Percentiles rank a stretch among this genome's conserved stretches.
These are phyloP conservation scores for Dalechampia spathulata DNA, from an alignment of 441 rosid genomes.

Conservation along the genomic window DNA sequence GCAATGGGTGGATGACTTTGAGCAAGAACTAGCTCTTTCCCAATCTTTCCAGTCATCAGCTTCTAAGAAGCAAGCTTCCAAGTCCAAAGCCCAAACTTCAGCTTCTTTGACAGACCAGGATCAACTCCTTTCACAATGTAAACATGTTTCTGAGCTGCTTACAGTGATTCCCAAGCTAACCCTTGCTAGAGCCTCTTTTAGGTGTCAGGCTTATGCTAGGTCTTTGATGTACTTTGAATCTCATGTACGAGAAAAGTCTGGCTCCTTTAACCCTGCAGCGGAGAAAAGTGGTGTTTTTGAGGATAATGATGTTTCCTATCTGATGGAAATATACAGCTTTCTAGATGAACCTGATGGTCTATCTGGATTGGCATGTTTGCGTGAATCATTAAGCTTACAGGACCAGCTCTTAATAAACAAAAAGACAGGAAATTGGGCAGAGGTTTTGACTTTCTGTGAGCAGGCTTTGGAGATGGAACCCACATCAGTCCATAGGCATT, in stretches of 20 bases:
- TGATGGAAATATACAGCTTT: slow-evolving; percentile 95
- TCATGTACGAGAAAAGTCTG: slow-evolving; percentile 80
- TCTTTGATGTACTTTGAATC: slow-evolving; percentile 98
- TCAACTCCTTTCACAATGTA: slow-evolving; percentile 80
- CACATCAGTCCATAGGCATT: slow-evolving; percentile 86
- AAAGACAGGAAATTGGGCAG: slow-evolving; percentile 97
- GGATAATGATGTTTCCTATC: slow-evolving; percentile 87
- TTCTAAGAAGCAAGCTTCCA: slow-evolving; percentile 62
- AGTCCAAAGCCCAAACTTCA: slow-evolving; percentile 48
- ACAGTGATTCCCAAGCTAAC: slow-evolving; percentile 81
- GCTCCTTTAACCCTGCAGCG: slow-evolving; percentile 96
- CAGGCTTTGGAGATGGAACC: slow-evolving; percentile 99
- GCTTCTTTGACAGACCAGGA: slow-evolving; percentile 48
- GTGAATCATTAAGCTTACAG: slow-evolving; percentile 76
- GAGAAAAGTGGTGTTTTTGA: slow-evolving; percentile 85
- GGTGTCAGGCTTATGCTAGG: slow-evolving; percentile 97
- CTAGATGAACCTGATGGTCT: slow-evolving; percentile 98
- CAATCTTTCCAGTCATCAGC: slow-evolving; percentile 50
- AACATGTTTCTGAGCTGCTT: slow-evolving; percentile 87
- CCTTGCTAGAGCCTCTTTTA: slow-evolving; percentile 89
- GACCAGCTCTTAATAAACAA: slow-evolving; percentile 88
- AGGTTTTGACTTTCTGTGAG: slow-evolving; percentile 93
- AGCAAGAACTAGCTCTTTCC: slow-evolving; percentile 85
- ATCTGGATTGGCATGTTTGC: slow-evolving; percentile 87
- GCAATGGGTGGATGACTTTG: slow-evolving; percentile 97